These are phyloP conservation scores for Tetradesmus lagerheimii DNA, from an alignment of 139 green algal species.

Conservation along the genomic window DNA sequence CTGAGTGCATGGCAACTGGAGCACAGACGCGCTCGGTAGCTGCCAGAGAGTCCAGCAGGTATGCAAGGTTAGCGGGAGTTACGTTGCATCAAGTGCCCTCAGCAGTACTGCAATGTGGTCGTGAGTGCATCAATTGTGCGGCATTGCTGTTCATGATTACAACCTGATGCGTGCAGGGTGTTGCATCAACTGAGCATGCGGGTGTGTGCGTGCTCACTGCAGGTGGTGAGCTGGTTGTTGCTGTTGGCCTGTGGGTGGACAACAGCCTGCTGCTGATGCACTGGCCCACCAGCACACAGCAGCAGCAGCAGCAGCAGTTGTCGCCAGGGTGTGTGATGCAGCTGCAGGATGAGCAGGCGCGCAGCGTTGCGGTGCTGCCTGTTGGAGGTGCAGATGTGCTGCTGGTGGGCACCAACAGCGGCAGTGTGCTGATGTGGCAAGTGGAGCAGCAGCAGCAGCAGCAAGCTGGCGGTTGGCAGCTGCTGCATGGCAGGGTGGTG, in stretches of 20 bases:
- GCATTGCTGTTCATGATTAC: too few relatives aligned
- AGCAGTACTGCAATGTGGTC: too few relatives aligned
- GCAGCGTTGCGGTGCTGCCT: slow-evolving; percentile 35
- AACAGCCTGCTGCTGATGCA: slow-evolving; percentile 32
- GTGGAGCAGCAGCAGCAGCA: slow-evolving; percentile 18
- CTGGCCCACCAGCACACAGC: slow-evolving; percentile 23
- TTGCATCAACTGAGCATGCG: background rate
- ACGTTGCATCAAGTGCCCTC: too few relatives aligned
- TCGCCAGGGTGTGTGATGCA: background rate
- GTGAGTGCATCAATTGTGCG: too few relatives aligned
- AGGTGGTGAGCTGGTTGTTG: slow-evolving; percentile 18
- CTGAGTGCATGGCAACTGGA: too few relatives aligned
- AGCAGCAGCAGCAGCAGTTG: slow-evolving; percentile 20
- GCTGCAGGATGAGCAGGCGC: slow-evolving; percentile 18
- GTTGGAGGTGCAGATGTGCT: slow-evolving; percentile 2
- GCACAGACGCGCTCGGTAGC: too few relatives aligned
- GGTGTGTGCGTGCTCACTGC: background rate
- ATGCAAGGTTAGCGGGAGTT: too few relatives aligned
- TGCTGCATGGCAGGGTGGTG: background rate
- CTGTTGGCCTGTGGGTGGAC: slow-evolving; percentile 41
- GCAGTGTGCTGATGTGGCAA: slow-evolving; percentile 30
- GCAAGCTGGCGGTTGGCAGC: background rate
- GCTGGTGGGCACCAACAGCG: slow-evolving; percentile 35
- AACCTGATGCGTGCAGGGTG: background rate
- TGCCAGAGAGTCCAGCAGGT: too few relatives aligned